Evolutionary conservation across 2,329 filamentous ascomycete genomes (phyloP).

Genomic region (Erysiphe pulchra): DNA sequence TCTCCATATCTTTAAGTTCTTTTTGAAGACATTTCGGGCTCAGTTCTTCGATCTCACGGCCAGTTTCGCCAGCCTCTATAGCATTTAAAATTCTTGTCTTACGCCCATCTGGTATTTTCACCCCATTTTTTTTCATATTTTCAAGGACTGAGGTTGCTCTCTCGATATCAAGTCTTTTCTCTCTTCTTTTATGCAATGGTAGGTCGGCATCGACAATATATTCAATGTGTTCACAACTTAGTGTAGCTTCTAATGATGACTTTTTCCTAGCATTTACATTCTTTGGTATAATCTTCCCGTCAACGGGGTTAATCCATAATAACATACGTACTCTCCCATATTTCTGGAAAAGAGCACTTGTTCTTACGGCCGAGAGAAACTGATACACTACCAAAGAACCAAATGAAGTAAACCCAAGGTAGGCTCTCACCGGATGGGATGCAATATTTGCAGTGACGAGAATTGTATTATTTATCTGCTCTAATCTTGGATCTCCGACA

Average conservation of each 20-base stretch:
- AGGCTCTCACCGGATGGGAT: conserved; percentile 21
- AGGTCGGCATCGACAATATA: conserved; percentile 24
- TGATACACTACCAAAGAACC: conserved; percentile 32
- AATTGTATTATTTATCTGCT: conserved; percentile 39
- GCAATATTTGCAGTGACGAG: conserved; percentile 46
- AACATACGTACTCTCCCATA: conserved; percentile 65
- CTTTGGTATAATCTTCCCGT: conserved; percentile 33
- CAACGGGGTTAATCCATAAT: conserved; percentile 38
- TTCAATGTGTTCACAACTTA: conserved; percentile 29
- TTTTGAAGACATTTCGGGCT: conserved; percentile 3
- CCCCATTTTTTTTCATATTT: conserved; percentile 21
- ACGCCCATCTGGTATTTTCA: conserved; percentile 21
- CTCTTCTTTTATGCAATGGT: conserved; percentile 14
- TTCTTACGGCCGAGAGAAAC: conserved; percentile 31
- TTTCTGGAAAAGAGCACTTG: conserved; percentile 35
- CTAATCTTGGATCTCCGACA: conserved; percentile 15
- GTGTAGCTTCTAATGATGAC: conserved; percentile 30
- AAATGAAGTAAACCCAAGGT: conserved; percentile 24
- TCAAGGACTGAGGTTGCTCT: conserved; percentile 17
- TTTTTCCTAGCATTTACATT: conserved; percentile 28
- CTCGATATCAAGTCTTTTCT: conserved; percentile 22
- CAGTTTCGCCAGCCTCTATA: neutral
- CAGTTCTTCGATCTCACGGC: neutral
- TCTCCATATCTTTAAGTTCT: conserved; percentile 11
- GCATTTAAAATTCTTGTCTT: conserved; percentile 11